Evolutionary conservation across 1,284 basidiomycete species (phyloP).

Genomic region (Malassezia nana): DNA sequence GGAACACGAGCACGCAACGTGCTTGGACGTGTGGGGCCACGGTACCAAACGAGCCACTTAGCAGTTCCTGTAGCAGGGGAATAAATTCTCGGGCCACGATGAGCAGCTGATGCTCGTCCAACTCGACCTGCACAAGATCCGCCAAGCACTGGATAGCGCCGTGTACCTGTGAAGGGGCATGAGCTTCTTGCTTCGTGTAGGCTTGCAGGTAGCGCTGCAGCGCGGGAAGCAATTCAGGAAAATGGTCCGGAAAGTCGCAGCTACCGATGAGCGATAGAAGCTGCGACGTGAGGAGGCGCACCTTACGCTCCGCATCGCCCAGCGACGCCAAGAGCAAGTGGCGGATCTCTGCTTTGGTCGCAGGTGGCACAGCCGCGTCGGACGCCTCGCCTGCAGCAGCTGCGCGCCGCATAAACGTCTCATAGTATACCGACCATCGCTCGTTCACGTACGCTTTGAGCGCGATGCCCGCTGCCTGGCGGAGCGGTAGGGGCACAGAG

Average conservation of each 20-base stretch:
- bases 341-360: slow-evolving; percentile 31
- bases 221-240: slow-evolving; percentile 33
- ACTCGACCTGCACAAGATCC: slow-evolving; percentile 39
- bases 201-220: slow-evolving; percentile 26
- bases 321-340: slow-evolving; percentile 27
- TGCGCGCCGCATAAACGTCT: slow-evolving; percentile 19
- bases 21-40: slow-evolving; percentile 53
- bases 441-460: slow-evolving; percentile 36
- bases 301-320: slow-evolving; percentile 26
- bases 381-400: slow-evolving; percentile 17
- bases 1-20: slow-evolving; percentile 74
- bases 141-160: slow-evolving; percentile 39
- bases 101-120: slow-evolving; percentile 44
- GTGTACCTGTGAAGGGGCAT: slow-evolving; percentile 21
- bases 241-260: slow-evolving; percentile 44
- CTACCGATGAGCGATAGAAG: slow-evolving; percentile 33
- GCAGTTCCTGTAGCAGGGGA: slow-evolving; percentile 30
- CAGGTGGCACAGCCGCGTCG: slow-evolving; percentile 20
- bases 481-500: slow-evolving; percentile 11
- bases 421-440: slow-evolving; percentile 39
- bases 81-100: slow-evolving; percentile 34
- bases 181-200: slow-evolving; percentile 1
- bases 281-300: slow-evolving; percentile 33
- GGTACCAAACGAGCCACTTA: slow-evolving; percentile 18
- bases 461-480: slow-evolving; percentile 37